Conservation (phyloP, 768 basidiomycete genomes). For the Tylopilus plumbeoviolaceoides region DNA sequence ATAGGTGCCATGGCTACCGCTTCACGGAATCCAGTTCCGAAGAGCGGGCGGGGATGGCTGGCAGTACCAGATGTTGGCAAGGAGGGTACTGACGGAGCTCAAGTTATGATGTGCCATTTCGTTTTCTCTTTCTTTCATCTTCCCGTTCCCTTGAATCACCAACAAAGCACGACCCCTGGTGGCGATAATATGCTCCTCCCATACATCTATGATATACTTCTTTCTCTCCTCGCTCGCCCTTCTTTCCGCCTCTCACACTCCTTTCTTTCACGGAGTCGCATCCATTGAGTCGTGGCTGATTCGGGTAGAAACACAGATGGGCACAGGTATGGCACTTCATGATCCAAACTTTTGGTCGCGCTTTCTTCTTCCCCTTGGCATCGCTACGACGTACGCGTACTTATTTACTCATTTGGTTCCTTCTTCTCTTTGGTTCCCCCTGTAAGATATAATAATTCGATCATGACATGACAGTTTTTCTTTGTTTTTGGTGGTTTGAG, state of each 20-base stretch:
- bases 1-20: constrained; percentile 87
- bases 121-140: neutral
- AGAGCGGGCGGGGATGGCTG: constrained; percentile 87
- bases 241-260: neutral
- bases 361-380: neutral
- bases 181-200: constrained; percentile 22
- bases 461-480: neutral
- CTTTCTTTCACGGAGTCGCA: neutral
- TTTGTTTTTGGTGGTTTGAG: neutral
- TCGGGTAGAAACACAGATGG: neutral
- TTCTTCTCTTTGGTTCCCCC: neutral
- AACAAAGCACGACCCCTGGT: constrained; percentile 10
- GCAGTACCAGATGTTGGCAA: constrained; percentile 96
- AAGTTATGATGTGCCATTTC: constrained; percentile 53
- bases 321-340: neutral
- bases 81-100: constrained; percentile 82
- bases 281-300: neutral
- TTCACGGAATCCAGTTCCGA: constrained; percentile 95
- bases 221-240: constrained; percentile 1
- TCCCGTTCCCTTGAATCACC: neutral
- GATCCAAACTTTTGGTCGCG: neutral
- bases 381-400: neutral
- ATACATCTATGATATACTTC: constrained; percentile 21
- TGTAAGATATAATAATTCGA: neutral
- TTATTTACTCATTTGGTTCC: neutral